Conservation (phyloP, 306 rosid species). For the Cicer cuneatum region DNA sequence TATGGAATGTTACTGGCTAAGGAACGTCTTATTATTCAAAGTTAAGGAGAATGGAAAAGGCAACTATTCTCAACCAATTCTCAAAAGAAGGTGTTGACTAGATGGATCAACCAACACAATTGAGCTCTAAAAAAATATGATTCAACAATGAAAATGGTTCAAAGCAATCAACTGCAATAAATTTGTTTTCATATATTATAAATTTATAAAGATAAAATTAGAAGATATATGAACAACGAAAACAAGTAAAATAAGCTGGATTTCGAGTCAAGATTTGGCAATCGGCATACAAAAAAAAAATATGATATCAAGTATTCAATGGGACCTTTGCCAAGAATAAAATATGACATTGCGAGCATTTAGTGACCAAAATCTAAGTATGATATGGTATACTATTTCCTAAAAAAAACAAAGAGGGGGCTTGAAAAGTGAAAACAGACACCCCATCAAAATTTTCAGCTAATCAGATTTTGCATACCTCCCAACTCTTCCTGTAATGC, state of each 20-base stretch:
- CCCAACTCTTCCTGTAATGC: constrained; percentile 82
- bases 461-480: constrained; percentile 61
- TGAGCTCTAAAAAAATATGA: not conserved
- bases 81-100: not conserved
- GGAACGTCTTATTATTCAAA: not conserved
- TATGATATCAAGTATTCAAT: constrained; percentile 1
- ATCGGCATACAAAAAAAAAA: not conserved
- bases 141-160: not conserved
- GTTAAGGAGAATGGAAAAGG: not conserved
- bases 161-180: not conserved
- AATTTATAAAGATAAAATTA: not conserved
- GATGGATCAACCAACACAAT: not conserved
- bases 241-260: not conserved
- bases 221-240: not conserved
- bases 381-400: constrained; percentile 16
- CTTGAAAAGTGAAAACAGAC: constrained; percentile 20
- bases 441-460: constrained; percentile 20
- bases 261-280: constrained; percentile 3
- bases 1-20: not conserved
- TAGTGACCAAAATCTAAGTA: not conserved
- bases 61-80: not conserved
- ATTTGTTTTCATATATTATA: not conserved
- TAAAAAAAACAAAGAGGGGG: constrained; percentile 17
- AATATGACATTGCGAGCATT: not conserved
- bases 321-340: not conserved